A percentile compares a stretch with the other conserved stretches of the same genome.
Evolutionary conservation across 2,329 filamentous ascomycete genomes (phyloP).

Genomic region (Cercospora zeina): DNA sequence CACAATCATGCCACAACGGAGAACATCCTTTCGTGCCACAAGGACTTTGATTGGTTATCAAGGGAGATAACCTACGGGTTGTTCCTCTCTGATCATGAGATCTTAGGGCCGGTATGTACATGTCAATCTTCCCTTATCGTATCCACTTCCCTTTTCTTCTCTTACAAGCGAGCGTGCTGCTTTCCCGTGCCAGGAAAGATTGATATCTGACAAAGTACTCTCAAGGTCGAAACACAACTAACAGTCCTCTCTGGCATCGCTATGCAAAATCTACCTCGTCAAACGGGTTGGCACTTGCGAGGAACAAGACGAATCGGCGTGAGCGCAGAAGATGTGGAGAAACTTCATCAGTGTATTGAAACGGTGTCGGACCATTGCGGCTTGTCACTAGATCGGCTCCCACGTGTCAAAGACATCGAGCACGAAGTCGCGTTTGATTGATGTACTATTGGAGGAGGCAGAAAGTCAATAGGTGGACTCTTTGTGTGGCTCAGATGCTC

Average conservation of each 20-base stretch:
- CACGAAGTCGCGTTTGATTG: constrained; percentile 41
- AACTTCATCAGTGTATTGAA: constrained; percentile 45
- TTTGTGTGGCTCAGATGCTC: not conserved
- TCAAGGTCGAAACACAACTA: constrained; percentile 53
- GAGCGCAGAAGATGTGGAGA: constrained; percentile 48
- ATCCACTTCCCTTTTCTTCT: no score
- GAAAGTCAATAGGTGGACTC: not conserved
- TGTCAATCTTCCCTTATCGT: not conserved
- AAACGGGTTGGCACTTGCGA: constrained; percentile 59
- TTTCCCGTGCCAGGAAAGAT: no score
- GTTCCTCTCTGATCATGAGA: constrained; percentile 57
- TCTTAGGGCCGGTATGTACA: constrained; percentile 50
- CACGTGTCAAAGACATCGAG: constrained; percentile 46
- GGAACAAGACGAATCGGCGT: constrained; percentile 54
- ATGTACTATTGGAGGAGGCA: not conserved
- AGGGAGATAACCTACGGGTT: constrained; percentile 60
- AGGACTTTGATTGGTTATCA: constrained; percentile 55
- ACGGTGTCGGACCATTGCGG: constrained; percentile 43
- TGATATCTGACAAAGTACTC: not conserved
- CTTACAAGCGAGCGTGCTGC: no score
- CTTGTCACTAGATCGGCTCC: constrained; percentile 40
- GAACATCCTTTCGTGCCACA: constrained; percentile 47
- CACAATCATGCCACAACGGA: constrained; percentile 49
- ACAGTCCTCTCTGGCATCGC: constrained; percentile 58
- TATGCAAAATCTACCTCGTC: constrained; percentile 56